A percentile compares a stretch with the other conserved stretches of the same genome.
Conservation (phyloP, 192 early-diverging fungal genomes). For the Backusella sp. region DNA sequence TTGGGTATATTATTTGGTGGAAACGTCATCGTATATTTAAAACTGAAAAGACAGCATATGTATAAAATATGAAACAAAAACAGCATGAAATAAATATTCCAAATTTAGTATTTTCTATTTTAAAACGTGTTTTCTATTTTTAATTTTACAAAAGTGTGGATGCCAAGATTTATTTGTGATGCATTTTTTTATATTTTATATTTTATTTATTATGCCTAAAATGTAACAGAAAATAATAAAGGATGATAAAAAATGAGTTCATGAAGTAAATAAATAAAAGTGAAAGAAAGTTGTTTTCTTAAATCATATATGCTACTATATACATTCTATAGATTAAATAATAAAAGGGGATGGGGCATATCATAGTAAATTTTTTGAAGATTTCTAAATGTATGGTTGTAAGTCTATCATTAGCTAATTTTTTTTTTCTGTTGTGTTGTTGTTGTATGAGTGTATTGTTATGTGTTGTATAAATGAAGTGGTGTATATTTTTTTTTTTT, state of each 20-base stretch:
- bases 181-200: no score
- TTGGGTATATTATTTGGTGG: conserved; percentile 8
- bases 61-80: background rate
- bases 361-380: conserved; percentile 1
- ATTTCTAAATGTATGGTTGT: background rate
- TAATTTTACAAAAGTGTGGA: background rate
- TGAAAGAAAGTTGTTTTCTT: background rate
- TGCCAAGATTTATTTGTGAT: conserved; percentile 3
- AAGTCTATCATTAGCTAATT: conserved; percentile 1
- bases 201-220: conserved; percentile 1
- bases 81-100: background rate
- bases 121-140: conserved; percentile 5
- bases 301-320: background rate
- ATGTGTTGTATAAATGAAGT: conserved; percentile 7
- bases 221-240: background rate
- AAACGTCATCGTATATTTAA: conserved; percentile 15
- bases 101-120: conserved; percentile 2
- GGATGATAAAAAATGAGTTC: background rate
- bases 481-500: background rate
- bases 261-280: conserved; percentile 1
- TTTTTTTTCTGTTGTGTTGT: conserved; percentile 5
- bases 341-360: conserved; percentile 5
- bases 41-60: background rate
- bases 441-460: conserved; percentile 1
- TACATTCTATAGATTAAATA: conserved; percentile 3